Conservation (phyloP, 169 alveolate genomes). For the Perkinsus chesapeaki region DNA sequence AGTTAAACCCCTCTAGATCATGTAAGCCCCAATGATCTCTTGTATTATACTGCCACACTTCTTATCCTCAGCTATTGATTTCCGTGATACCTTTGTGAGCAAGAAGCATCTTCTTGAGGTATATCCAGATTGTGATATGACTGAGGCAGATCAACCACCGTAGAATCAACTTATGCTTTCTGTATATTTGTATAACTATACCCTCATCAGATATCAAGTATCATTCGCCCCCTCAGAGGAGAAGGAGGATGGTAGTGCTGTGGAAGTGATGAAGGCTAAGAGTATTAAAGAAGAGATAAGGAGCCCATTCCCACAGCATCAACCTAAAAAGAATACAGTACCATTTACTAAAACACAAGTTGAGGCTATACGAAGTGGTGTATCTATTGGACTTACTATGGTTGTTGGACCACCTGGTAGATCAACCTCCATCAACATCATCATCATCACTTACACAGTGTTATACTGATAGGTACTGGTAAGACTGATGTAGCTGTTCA, state of each 20-base stretch:
- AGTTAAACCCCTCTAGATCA: conserved; percentile 11
- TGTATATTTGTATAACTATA: neutral
- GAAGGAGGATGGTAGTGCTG: neutral
- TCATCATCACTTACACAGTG: neutral
- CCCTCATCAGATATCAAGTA: neutral
- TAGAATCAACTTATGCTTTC: neutral
- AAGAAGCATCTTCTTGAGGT: conserved; percentile 26
- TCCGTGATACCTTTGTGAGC: conserved; percentile 36
- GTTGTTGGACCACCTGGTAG: conserved; percentile 91
- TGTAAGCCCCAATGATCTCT: conserved; percentile 9
- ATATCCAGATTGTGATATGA: conserved; percentile 24
- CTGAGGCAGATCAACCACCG: neutral
- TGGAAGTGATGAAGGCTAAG: neutral
- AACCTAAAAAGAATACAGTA: conserved; percentile 28
- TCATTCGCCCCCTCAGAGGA: neutral
- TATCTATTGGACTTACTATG: conserved; percentile 76
- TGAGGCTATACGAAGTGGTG: conserved; percentile 77
- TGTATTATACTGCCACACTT: neutral
- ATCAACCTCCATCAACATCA: conserved; percentile 2
- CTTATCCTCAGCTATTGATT: conserved; percentile 15
- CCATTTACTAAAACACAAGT: conserved; percentile 64
- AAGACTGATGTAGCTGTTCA: conserved; percentile 83
- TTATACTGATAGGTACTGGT: conserved; percentile 33
- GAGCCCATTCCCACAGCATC: neutral
- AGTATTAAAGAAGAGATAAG: neutral